Percentiles rank a stretch among this genome's conserved stretches.
These are phyloP conservation scores for Tetrastigma voinierianum DNA, from an alignment of 164 flowering plant species.

Conservation along the genomic window DNA sequence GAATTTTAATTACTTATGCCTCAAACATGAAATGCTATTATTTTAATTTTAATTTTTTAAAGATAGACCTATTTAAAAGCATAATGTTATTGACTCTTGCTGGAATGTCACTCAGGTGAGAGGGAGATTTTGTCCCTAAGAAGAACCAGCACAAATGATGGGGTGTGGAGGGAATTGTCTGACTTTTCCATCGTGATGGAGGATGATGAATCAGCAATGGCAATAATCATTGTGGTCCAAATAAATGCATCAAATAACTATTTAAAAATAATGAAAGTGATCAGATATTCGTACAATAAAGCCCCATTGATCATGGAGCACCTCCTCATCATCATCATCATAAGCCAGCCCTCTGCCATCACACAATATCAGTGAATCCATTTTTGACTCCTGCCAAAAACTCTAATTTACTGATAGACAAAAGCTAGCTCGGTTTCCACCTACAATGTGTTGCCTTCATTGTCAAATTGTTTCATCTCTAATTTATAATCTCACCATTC, in stretches of 20 bases:
- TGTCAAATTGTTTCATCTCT: not conserved
- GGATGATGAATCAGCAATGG: not conserved
- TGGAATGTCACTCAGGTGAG: no score
- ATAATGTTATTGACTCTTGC: no score
- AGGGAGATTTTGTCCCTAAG: no score
- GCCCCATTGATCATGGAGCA: not conserved
- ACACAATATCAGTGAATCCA: not conserved
- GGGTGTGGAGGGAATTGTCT: no score
- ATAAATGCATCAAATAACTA: not conserved
- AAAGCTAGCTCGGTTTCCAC: not conserved
- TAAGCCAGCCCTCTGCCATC: no score
- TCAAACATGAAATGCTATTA: no score
- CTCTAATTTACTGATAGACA: slow-evolving; percentile 1
- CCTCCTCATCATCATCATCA: no score
- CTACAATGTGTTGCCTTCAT: not conserved
- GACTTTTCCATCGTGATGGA: no score
- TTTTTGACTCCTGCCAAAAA: not conserved
- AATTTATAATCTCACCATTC: not conserved
- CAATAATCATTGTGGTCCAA: slow-evolving; percentile 6
- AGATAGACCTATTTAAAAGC: no score
- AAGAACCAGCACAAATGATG: no score
- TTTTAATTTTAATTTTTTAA: no score
- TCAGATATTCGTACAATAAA: not conserved
- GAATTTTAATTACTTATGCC: no score
- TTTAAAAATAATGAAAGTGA: not conserved